phyloP scores from a whole-genome alignment of 495 filamentous ascomycete genomes.

The Podospora australis region DNA sequence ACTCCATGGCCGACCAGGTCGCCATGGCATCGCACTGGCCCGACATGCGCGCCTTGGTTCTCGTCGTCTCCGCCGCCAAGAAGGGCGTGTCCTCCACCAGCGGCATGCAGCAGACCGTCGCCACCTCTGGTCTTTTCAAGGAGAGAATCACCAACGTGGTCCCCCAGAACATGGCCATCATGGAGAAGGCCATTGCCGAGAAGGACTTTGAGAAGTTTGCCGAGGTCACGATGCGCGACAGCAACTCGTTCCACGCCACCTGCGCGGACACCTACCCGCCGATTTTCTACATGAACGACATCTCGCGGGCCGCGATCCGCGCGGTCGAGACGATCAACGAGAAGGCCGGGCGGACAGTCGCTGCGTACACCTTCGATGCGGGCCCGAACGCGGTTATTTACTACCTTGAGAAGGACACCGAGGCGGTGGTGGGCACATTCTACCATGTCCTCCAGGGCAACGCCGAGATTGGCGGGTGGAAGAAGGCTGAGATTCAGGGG shows the following conservation, averaged over 20 bases:
- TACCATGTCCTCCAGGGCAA: conserved; percentile 42
- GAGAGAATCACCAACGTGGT: conserved; percentile 67
- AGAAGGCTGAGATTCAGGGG: conserved; percentile 31
- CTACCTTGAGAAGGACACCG: conserved; percentile 71
- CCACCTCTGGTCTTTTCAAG: conserved; percentile 74
- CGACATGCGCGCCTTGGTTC: conserved; percentile 81
- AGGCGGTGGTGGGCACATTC: conserved; percentile 65
- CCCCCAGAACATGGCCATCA: conserved; percentile 74
- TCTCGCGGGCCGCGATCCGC: conserved; percentile 73
- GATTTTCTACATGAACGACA: conserved; percentile 98
- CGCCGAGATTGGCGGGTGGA: conserved; percentile 55
- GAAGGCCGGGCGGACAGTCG: conserved; percentile 62
- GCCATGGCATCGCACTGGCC: conserved; percentile 88
- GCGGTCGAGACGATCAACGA: conserved; percentile 84
- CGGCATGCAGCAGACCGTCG: conserved; percentile 95
- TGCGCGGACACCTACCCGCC: conserved; percentile 93
- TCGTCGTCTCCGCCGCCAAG: conserved; percentile 87
- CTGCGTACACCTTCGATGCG: conserved; percentile 96
- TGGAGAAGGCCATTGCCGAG: conserved; percentile 71
- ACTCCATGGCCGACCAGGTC: conserved; percentile 79
- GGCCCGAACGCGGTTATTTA: conserved; percentile 97
- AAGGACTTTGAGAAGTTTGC: conserved; percentile 84
- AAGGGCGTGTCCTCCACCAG: conserved; percentile 87
- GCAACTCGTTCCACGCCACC: conserved; percentile 91
- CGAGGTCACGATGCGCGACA: conserved; percentile 88